A percentile compares a stretch with the other conserved stretches of the same genome.
These are phyloP conservation scores for Meira miltonrushii DNA, from an alignment of 1,284 basidiomycete species.

Conservation along the genomic window DNA sequence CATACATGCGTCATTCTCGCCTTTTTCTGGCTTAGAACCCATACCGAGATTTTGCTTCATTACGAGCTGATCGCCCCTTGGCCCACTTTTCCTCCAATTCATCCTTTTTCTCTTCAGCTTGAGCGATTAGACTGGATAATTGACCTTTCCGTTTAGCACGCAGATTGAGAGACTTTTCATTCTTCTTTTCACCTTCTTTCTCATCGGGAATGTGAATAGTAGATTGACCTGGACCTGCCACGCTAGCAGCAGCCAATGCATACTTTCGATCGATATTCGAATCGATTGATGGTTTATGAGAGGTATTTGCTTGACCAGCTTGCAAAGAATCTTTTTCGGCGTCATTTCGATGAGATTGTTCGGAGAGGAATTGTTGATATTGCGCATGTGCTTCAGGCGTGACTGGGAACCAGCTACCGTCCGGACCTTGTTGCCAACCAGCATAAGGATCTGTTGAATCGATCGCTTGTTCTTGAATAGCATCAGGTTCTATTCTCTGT, in stretches of 20 bases:
- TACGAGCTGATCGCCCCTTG: conserved; percentile 20
- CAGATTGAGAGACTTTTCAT: conserved; percentile 26
- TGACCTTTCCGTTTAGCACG: conserved; percentile 39
- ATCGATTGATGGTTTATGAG: neutral
- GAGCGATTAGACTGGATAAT: conserved; percentile 36
- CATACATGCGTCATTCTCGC: neutral
- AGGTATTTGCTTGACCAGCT: neutral
- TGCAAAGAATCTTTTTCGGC: neutral
- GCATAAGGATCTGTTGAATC: conserved; percentile 21
- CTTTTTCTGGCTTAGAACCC: conserved; percentile 20
- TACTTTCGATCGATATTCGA: conserved; percentile 25
- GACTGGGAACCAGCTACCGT: conserved; percentile 47
- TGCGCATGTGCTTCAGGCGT: conserved; percentile 46
- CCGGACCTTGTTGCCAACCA: conserved; percentile 48
- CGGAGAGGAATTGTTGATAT: conserved; percentile 9
- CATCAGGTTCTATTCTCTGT: too few relatives aligned
- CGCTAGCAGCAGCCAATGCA: conserved; percentile 26
- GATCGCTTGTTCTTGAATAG: too few relatives aligned
- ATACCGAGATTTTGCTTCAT: conserved; percentile 21
- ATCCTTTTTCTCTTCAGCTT: conserved; percentile 38
- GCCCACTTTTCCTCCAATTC: conserved; percentile 42
- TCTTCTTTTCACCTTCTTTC: conserved; percentile 25
- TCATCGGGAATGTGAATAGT: conserved; percentile 9
- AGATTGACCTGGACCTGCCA: conserved; percentile 10
- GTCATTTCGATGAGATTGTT: neutral